phyloP scores from a whole-genome alignment of 129 eudicot genomes.

The Flaveria robusta region DNA sequence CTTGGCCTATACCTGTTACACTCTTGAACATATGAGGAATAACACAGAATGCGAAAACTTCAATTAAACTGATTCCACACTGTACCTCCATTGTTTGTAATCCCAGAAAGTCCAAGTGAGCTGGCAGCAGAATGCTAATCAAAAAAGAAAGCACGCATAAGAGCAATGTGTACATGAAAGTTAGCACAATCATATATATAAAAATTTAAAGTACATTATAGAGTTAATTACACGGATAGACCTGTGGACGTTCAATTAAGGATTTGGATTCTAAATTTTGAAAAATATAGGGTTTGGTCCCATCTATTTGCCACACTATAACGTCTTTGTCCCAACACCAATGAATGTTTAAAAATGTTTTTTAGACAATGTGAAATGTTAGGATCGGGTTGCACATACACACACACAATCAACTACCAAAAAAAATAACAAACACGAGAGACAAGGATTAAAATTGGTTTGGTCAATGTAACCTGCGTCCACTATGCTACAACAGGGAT shows the following conservation, averaged over 20 bases:
- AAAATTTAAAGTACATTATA: neutral
- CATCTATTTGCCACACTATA: neutral
- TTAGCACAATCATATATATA: constrained; percentile 1
- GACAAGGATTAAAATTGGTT: too few species aligned
- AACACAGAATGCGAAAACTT: constrained; percentile 12
- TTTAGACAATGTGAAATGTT: neutral
- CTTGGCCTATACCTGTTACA: constrained; percentile 51
- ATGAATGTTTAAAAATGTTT: neutral
- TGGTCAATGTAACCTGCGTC: too few species aligned
- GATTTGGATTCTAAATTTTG: neutral
- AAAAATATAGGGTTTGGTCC: neutral
- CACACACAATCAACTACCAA: too few species aligned
- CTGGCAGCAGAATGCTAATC: constrained; percentile 66
- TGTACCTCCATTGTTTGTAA: constrained; percentile 69
- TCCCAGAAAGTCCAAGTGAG: constrained; percentile 69
- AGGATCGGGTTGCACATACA: too few species aligned
- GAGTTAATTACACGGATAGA: neutral
- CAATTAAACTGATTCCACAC: constrained; percentile 8
- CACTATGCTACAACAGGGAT: too few species aligned
- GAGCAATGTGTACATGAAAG: constrained; percentile 10
- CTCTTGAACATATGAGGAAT: constrained; percentile 29
- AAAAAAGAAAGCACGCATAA: constrained; percentile 23
- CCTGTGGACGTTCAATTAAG: neutral
- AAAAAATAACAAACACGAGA: too few species aligned
- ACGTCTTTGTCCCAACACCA: neutral